phyloP scores from a whole-genome alignment of 495 filamentous ascomycete genomes.

The Aspergillus coremiiformis region DNA sequence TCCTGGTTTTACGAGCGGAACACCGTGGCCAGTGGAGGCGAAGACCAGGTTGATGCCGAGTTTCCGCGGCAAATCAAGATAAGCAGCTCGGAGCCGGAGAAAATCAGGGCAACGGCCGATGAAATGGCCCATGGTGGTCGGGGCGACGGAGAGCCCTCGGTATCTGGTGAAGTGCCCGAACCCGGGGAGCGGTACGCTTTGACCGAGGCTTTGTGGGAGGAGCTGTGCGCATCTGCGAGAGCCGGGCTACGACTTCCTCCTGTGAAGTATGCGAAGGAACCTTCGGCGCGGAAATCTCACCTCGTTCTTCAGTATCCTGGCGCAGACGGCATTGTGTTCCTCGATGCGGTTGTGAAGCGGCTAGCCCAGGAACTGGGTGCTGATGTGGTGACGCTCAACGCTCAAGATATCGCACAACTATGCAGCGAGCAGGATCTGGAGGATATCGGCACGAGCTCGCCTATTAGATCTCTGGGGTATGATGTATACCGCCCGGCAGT shows the following conservation, averaged over 20 bases:
- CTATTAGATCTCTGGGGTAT: slow-evolving; percentile 58
- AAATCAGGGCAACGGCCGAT: slow-evolving; percentile 6
- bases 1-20: slow-evolving; percentile 37
- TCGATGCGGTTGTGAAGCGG: slow-evolving; percentile 51
- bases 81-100: slow-evolving; percentile 11
- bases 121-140: slow-evolving; percentile 17
- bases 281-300: slow-evolving; percentile 53
- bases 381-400: slow-evolving; percentile 72
- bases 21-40: slow-evolving; percentile 16
- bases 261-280: slow-evolving; percentile 37
- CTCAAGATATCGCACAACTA: slow-evolving; percentile 73
- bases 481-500: slow-evolving; percentile 41
- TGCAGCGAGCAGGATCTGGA: slow-evolving; percentile 61
- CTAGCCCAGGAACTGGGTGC: slow-evolving; percentile 55
- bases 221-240: slow-evolving; percentile 34
- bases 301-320: slow-evolving; percentile 59
- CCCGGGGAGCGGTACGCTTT: slow-evolving; percentile 30
- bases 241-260: slow-evolving; percentile 36
- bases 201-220: slow-evolving; percentile 33
- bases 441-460: slow-evolving; percentile 29
- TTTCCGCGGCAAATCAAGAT: slow-evolving; percentile 24
- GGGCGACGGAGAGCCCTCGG: slow-evolving; percentile 15
- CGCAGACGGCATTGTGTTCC: slow-evolving; percentile 46
- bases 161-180: slow-evolving; percentile 6
- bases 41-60: slow-evolving; percentile 4